Percentiles rank a stretch among this genome's conserved stretches.
These are phyloP conservation scores for Aspergillus sp. DNA, from an alignment of 2,329 filamentous ascomycete species.

Conservation along the genomic window DNA sequence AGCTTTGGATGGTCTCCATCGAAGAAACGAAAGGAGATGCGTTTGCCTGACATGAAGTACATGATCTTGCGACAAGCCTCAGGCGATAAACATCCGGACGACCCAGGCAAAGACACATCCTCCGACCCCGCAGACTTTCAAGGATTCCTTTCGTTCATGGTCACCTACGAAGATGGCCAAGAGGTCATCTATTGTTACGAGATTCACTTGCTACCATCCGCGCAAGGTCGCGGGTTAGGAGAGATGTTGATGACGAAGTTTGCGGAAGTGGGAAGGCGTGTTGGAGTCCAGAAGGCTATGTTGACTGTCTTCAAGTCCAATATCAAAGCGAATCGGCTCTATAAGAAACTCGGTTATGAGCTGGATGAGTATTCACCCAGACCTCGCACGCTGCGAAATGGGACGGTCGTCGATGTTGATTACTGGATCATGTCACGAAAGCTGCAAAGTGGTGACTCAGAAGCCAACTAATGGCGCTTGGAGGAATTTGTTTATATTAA, in stretches of 20 bases:
- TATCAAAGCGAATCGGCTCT: conserved; percentile 46
- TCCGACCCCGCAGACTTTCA: conserved; percentile 16
- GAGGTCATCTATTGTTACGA: conserved; percentile 66
- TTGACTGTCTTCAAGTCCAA: conserved; percentile 60
- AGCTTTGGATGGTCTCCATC: conserved; percentile 54
- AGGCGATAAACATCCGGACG: neutral
- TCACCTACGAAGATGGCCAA: conserved; percentile 55
- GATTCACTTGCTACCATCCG: conserved; percentile 50
- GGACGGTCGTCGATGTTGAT: conserved; percentile 49
- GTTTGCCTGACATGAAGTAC: conserved; percentile 58
- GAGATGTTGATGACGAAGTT: conserved; percentile 49
- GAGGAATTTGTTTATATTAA: conserved; percentile 1
- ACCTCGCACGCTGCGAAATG: conserved; percentile 49
- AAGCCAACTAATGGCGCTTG: conserved; percentile 2
- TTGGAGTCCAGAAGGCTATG: conserved; percentile 57
- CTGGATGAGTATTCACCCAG: conserved; percentile 54
- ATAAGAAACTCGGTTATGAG: conserved; percentile 50
- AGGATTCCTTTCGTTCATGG: conserved; percentile 56
- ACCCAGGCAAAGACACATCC: neutral
- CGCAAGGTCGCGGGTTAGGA: conserved; percentile 54
- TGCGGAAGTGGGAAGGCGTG: conserved; percentile 47
- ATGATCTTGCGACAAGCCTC: conserved; percentile 44
- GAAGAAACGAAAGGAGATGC: conserved; percentile 59
- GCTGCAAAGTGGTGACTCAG: neutral
- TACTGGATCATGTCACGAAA: conserved; percentile 52